phyloP scores from a whole-genome alignment of 2,329 filamentous ascomycete species.

The Trichophyton rubrum region DNA sequence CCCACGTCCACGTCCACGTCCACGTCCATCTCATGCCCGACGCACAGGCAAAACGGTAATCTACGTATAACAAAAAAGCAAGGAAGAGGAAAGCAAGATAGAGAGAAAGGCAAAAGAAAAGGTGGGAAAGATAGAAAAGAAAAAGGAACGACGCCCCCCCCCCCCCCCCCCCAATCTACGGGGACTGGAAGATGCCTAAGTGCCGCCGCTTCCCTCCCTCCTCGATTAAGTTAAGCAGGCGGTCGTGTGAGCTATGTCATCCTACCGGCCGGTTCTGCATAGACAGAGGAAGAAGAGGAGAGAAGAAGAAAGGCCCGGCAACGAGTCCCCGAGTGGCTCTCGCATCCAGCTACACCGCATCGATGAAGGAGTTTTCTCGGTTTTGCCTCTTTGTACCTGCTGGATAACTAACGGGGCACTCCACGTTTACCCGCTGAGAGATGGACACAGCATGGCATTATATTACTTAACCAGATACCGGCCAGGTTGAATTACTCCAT shows the following conservation, averaged over 20 bases:
- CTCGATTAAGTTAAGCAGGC: constrained; percentile 1
- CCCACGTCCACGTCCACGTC: not conserved
- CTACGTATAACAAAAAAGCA: not conserved
- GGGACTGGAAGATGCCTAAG: not conserved
- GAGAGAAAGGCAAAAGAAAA: not conserved
- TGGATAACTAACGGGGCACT: no score
- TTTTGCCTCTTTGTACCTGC: not conserved
- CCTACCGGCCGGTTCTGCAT: not conserved
- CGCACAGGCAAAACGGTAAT: not conserved
- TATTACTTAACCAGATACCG: no score
- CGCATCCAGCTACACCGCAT: not conserved
- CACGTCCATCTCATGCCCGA: not conserved
- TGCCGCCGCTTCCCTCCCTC: not conserved
- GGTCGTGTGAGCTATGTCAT: not conserved
- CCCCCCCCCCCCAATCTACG: not conserved
- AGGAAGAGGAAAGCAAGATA: not conserved
- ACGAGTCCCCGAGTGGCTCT: not conserved
- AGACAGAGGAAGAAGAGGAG: not conserved
- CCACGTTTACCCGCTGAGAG: not conserved
- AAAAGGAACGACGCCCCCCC: not conserved
- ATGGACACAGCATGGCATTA: not conserved
- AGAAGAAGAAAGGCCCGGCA: not conserved
- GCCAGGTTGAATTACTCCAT: not conserved
- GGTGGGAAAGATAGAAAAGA: not conserved
- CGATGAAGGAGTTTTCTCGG: not conserved